Conservation (phyloP, 2,329 filamentous ascomycete genomes). For the Fusarium poae region DNA sequence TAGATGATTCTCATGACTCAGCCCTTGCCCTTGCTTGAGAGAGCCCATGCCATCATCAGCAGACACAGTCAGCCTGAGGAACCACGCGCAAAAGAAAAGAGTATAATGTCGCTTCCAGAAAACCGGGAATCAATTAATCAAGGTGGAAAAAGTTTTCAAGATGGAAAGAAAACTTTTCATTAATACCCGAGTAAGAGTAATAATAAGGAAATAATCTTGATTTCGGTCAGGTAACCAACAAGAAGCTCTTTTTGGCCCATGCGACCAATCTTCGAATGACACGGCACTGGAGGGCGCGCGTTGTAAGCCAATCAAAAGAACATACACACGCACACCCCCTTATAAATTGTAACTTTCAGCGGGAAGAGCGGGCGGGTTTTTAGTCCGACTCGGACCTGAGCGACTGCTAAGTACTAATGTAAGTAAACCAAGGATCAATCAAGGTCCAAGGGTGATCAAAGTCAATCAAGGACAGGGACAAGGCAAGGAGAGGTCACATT, state of each 20-base stretch:
- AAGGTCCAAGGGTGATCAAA: conserved; percentile 12
- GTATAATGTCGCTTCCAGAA: conserved; percentile 8
- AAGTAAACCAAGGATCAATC: neutral
- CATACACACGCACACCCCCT: conserved; percentile 32
- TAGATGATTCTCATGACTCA: conserved; percentile 37
- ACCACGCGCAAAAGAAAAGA: conserved; percentile 23
- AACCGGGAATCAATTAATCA: conserved; percentile 10
- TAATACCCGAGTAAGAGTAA: neutral
- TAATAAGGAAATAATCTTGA: conserved; percentile 18
- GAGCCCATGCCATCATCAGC: conserved; percentile 32
- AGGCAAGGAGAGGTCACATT: conserved; percentile 10
- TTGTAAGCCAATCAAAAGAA: conserved; percentile 40
- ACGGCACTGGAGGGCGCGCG: conserved; percentile 37
- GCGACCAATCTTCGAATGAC: conserved; percentile 43
- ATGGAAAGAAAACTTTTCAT: conserved; percentile 21
- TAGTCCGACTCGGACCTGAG: conserved; percentile 30
- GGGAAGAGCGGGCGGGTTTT: conserved; percentile 37
- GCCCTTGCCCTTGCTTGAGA: neutral
- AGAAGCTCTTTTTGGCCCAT: conserved; percentile 30
- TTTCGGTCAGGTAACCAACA: conserved; percentile 13
- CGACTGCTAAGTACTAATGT: conserved; percentile 39
- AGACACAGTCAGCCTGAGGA: conserved; percentile 26
- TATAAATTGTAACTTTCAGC: neutral
- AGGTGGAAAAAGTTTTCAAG: neutral
- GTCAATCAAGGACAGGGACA: conserved; percentile 13